Evolutionary conservation across 2,329 filamentous ascomycete genomes (phyloP), one percentile per base, ranked within the genome.

Genomic region (Trichoderma koningiopsis): DNA sequence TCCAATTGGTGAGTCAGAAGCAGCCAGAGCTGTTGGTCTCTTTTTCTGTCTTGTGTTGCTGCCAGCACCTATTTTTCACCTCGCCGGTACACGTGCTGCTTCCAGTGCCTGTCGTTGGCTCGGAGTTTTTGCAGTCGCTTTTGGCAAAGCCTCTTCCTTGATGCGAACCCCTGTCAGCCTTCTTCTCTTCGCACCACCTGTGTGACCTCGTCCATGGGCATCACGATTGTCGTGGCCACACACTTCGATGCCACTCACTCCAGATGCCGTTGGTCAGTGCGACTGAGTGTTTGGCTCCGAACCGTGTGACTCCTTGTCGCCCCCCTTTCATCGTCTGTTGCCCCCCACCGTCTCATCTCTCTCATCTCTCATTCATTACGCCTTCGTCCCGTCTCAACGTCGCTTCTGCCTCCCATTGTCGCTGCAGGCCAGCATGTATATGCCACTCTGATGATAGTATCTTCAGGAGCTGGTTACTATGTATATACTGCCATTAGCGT

Each of bases 1-100:
- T 75, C 86, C 86, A 78, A 85, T 87, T 79, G 86, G 86, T 87
- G 79, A 84, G 86, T 81, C 74, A 70, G 79, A 84, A 86, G 80
- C 74, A 70, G 74, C 73, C 74, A 73, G 74, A 74, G 74, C 79
- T 76, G 73, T 72, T 73, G 71, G 71, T 72, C 74, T 84, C 82
- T 80, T 74, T 77, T 77, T 81, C 16, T 24, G 80, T 81, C 84
- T 85, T 82, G 81, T 74, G 71, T 35, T 35, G 29, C 29, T 31
- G 29, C 29, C 29, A 31, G 29, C 29, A 31, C 29, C 5, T 31
- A 8, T 8, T 31, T 31, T 31, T 5, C 29, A 6, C 76, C 22
- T 77, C 80, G 31, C 83, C 81, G 80, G 73, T 77, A 78, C 81
- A 81, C 82, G 85, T 86, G 82, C 81, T 74, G 71, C 76, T 77